These are phyloP conservation scores for Pleurotus tuoliensis DNA, from an alignment of 768 basidiomycete genomes.

Conservation along the genomic window DNA sequence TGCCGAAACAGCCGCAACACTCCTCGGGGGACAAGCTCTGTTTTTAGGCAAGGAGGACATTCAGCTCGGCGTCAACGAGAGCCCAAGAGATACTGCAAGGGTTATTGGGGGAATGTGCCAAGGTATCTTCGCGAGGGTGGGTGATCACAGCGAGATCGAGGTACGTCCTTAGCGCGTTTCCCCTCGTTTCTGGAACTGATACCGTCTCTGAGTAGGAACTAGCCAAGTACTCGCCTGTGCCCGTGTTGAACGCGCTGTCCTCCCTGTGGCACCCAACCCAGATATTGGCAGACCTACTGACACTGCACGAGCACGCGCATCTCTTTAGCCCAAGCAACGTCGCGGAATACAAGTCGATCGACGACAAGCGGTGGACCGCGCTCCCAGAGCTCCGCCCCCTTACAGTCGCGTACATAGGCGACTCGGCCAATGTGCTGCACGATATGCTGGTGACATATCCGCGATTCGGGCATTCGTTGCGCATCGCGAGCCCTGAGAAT, in stretches of 20 bases:
- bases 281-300: slow-evolving; percentile 88
- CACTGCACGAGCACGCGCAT: slow-evolving; percentile 73
- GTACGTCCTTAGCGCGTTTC: slow-evolving; percentile 34
- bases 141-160: slow-evolving; percentile 90
- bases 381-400: slow-evolving; percentile 65
- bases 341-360: neutral
- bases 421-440: slow-evolving; percentile 92
- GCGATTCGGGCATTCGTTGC: slow-evolving; percentile 81
- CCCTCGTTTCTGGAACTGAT: neutral
- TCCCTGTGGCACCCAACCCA: slow-evolving; percentile 97
- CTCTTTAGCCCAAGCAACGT: slow-evolving; percentile 34
- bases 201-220: slow-evolving; percentile 63
- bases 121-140: slow-evolving; percentile 96
- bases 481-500: slow-evolving; percentile 75
- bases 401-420: slow-evolving; percentile 91
- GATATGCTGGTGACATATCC: slow-evolving; percentile 97
- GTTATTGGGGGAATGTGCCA: slow-evolving; percentile 95
- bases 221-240: slow-evolving; percentile 85
- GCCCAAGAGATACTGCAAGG: slow-evolving; percentile 73
- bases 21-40: slow-evolving; percentile 86
- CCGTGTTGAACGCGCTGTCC: slow-evolving; percentile 94
- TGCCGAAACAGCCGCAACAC: slow-evolving; percentile 73
- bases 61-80: slow-evolving; percentile 95
- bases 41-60: slow-evolving; percentile 91
- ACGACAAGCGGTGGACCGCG: too few relatives aligned